Evolutionary conservation across 805 yeast species (phyloP).

Genomic region (Clavispora asparagi): DNA sequence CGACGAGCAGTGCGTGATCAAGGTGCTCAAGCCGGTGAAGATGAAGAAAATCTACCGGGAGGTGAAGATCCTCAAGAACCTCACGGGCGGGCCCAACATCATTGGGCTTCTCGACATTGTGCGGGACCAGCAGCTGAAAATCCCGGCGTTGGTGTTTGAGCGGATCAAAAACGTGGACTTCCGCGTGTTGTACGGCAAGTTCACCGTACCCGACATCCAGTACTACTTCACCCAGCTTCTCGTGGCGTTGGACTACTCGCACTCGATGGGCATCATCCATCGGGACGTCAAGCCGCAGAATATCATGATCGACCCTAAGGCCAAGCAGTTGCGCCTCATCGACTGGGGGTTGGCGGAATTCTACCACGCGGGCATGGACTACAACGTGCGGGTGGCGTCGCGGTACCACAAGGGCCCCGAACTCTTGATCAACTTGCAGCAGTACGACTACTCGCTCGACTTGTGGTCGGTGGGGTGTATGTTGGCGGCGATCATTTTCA

Average conservation of each 20-base stretch:
- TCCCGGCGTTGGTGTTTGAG: conserved; percentile 86
- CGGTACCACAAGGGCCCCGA: conserved; percentile 94
- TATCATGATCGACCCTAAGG: conserved; percentile 85
- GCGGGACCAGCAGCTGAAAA: conserved; percentile 70
- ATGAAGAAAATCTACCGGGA: conserved; percentile 88
- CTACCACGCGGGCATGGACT: conserved; percentile 83
- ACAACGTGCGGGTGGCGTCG: conserved; percentile 90
- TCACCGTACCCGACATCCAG: conserved; percentile 70
- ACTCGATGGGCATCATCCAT: conserved; percentile 94
- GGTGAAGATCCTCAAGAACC: conserved; percentile 78
- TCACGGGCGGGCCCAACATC: conserved; percentile 81
- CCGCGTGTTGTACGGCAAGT: conserved; percentile 72
- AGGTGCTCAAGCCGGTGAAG: conserved; percentile 89
- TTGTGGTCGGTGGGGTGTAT: conserved; percentile 94
- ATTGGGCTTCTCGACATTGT: conserved; percentile 76
- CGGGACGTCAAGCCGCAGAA: conserved; percentile 95
- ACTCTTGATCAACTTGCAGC: conserved; percentile 74
- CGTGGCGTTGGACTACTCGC: conserved; percentile 82
- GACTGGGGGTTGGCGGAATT: conserved; percentile 98
- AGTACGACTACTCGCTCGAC: conserved; percentile 88
- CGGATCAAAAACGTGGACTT: conserved; percentile 79
- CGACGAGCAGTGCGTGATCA: conserved; percentile 67
- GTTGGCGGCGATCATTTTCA: conserved; percentile 84
- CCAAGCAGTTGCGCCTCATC: conserved; percentile 66
- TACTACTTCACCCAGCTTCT: conserved; percentile 78